Conservation (phyloP, 2,329 filamentous ascomycete species). For the Penicillium capsulatum region DNA sequence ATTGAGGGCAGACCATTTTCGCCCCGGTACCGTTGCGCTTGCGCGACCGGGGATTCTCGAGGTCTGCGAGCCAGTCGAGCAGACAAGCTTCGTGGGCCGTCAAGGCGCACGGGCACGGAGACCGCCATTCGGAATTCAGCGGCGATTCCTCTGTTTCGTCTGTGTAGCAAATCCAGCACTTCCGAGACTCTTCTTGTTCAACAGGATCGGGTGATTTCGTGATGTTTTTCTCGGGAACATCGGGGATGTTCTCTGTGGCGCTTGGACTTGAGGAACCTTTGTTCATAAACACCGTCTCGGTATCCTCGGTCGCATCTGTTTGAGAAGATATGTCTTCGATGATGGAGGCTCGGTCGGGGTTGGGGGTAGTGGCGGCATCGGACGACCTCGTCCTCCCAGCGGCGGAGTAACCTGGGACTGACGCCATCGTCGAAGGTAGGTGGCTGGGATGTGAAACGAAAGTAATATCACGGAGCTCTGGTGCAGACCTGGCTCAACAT, state of each 20-base stretch:
- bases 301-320: slow-evolving; percentile 22
- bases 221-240: slow-evolving; percentile 18
- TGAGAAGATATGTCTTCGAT: slow-evolving; percentile 9
- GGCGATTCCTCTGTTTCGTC: slow-evolving; percentile 61
- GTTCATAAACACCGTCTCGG: slow-evolving; percentile 33
- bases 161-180: slow-evolving; percentile 67
- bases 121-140: slow-evolving; percentile 67
- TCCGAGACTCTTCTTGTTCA: slow-evolving; percentile 41
- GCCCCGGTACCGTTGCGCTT: slow-evolving; percentile 49
- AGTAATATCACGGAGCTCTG: slow-evolving; percentile 1
- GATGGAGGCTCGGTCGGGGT: slow-evolving; percentile 13
- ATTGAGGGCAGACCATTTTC: slow-evolving; percentile 79
- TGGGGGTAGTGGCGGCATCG: slow-evolving; percentile 21
- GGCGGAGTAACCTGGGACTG: slow-evolving; percentile 31
- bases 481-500: slow-evolving; percentile 5
- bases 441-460: slow-evolving; percentile 1
- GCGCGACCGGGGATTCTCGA: slow-evolving; percentile 60
- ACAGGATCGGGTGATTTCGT: slow-evolving; percentile 10
- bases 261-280: slow-evolving; percentile 16
- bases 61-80: slow-evolving; percentile 87
- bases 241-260: slow-evolving; percentile 9
- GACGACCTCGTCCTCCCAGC: slow-evolving; percentile 26
- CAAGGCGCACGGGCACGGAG: slow-evolving; percentile 84
- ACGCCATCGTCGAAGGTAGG: slow-evolving; percentile 29
- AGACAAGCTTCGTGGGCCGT: slow-evolving; percentile 88